These are phyloP conservation scores for Fusarium pseudoanthophilum DNA, from an alignment of 2,329 filamentous ascomycete species.

Conservation along the genomic window DNA sequence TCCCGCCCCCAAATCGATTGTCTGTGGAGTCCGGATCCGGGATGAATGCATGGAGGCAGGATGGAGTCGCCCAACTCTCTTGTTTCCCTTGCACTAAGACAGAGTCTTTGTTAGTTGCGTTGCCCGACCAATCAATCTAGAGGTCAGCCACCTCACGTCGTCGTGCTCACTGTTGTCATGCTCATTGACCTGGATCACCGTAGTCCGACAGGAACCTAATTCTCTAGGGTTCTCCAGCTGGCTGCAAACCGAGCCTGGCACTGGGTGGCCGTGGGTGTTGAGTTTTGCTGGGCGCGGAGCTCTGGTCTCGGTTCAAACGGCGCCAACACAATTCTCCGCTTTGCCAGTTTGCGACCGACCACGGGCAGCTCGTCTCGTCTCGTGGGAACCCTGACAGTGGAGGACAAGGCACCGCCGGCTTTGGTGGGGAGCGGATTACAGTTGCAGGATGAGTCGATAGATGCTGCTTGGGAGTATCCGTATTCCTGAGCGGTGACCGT, in stretches of 20 bases:
- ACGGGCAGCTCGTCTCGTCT: conserved; percentile 9
- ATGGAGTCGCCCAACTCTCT: conserved; percentile 42
- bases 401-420: conserved; percentile 25
- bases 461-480: conserved; percentile 22
- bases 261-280: conserved; percentile 22
- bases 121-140: conserved; percentile 42
- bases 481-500: conserved; percentile 36
- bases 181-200: conserved; percentile 37
- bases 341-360: conserved; percentile 30
- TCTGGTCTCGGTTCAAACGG: conserved; percentile 20
- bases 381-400: conserved; percentile 9
- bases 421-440: conserved; percentile 22
- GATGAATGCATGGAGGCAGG: conserved; percentile 43
- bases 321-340: conserved; percentile 35
- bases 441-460: conserved; percentile 23
- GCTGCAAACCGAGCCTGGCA: conserved; percentile 31
- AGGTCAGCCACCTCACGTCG: conserved; percentile 41
- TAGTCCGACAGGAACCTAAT: conserved; percentile 34
- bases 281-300: conserved; percentile 23
- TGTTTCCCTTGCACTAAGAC: conserved; percentile 38
- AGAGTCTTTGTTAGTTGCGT: conserved; percentile 43
- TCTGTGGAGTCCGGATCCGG: conserved; percentile 52
- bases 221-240: conserved; percentile 22
- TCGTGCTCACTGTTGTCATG: conserved; percentile 34
- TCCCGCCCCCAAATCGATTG: conserved; percentile 47